Conservation (phyloP, 1,139 yeast species). For the Blastobotrys ciferrii region DNA sequence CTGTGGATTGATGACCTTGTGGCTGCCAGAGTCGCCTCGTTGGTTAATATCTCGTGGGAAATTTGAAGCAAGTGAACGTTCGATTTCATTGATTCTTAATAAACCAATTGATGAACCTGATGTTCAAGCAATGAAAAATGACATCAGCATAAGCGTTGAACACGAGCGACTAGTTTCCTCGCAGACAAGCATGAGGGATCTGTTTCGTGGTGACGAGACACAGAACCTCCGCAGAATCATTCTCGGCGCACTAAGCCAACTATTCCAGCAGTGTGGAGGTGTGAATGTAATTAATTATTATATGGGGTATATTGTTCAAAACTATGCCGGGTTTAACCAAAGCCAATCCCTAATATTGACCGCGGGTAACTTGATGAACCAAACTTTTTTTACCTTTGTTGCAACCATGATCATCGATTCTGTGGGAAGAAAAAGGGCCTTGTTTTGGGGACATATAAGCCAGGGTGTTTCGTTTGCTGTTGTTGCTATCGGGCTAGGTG, state of each 20-base stretch:
- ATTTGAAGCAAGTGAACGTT: slow-evolving; percentile 42
- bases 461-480: slow-evolving; percentile 16
- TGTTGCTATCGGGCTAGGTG: slow-evolving; percentile 15
- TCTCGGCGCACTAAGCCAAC: slow-evolving; percentile 11
- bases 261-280: slow-evolving; percentile 13
- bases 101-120: slow-evolving; percentile 4
- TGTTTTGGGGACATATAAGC: slow-evolving; percentile 13
- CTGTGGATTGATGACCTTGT: not conserved
- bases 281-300: slow-evolving; percentile 14
- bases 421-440: slow-evolving; percentile 13
- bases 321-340: slow-evolving; percentile 10
- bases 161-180: slow-evolving; percentile 4
- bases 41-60: slow-evolving; percentile 63
- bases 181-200: not conserved
- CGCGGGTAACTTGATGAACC: slow-evolving; percentile 15
- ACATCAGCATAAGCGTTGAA: slow-evolving; percentile 3
- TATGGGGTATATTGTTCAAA: slow-evolving; percentile 11
- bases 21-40: slow-evolving; percentile 52
- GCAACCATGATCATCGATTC: slow-evolving; percentile 11
- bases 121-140: slow-evolving; percentile 10
- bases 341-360: slow-evolving; percentile 10
- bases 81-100: slow-evolving; percentile 24
- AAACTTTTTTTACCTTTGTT: slow-evolving; percentile 13
- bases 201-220: slow-evolving; percentile 4
- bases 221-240: slow-evolving; percentile 11